Base-by-base conservation (phyloP, 768 basidiomycete species). In the Mycena capillaripes region DNA sequence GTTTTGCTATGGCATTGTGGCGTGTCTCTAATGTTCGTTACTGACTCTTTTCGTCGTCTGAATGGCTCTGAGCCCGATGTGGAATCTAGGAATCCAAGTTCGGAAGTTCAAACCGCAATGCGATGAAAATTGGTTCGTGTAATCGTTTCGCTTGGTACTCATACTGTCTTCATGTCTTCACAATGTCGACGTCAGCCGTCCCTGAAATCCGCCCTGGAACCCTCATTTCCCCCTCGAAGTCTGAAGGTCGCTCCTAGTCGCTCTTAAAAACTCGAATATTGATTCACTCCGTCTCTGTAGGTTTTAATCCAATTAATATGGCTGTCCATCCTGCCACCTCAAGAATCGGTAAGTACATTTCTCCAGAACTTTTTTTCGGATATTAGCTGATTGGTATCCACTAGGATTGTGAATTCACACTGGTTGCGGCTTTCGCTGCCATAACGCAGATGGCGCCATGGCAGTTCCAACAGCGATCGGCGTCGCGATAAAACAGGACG, bases 41-140 rank as follows among this genome's bases (percentile, higher is more conserved):
- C 9, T 23, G 23, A 5, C 17, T 42, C 55, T 46, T n/a, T 42
- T 16, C 11, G 52, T 17, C n/a, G 21, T 52, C 38, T 52, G 36
- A 12, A 56, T 56, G 52, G 27, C 27, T 50, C 27, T 58, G 42
- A 4, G 23, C 62, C 69, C 30, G 10, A 70, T 64, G 34, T 23
- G 62, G 69, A 34, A 64, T 64, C 69, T 29, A 63, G 36, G 69
- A 58, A 38, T 23, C 61, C 69, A 57, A 50, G 36, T 65, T 65
- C 11, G 66, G 66, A 64, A 63, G 42, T 17, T 42, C 27, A 23
- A 53, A 40, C 50, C 1, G 34, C 2, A 8, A 12, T 3, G 8
- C 12, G 6, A 23, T 21, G 8, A 48, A 48, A n/a, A 38, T 11
- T 27, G 34, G 19, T 16, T 48, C 16, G 16, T 11, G 25, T 52